These are phyloP conservation scores for Terfezia boudieri DNA, from an alignment of 495 filamentous ascomycete genomes.

Conservation along the genomic window DNA sequence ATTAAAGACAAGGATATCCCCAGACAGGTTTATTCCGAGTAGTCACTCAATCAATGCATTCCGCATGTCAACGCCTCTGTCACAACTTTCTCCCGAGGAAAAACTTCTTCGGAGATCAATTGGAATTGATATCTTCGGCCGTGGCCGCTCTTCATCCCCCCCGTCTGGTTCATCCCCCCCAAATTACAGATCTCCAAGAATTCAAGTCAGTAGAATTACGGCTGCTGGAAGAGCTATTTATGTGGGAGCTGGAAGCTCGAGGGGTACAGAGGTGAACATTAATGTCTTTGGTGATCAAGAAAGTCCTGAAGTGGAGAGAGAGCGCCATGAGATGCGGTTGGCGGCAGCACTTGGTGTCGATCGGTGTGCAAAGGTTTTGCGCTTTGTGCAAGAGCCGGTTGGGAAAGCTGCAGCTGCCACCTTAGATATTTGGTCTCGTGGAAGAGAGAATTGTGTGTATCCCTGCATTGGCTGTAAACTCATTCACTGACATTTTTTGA, in stretches of 20 bases:
- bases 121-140: background rate
- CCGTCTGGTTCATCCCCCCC: background rate
- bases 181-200: background rate
- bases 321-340: conserved; percentile 51
- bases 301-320: conserved; percentile 30
- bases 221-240: background rate
- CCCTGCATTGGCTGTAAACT: background rate
- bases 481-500: conserved; percentile 27
- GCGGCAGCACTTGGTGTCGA: conserved; percentile 74
- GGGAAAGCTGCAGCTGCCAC: background rate
- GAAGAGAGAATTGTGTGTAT: background rate
- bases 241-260: background rate
- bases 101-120: conserved; percentile 11
- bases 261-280: conserved; percentile 8
- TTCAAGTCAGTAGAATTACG: background rate
- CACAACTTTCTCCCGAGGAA: conserved; percentile 13
- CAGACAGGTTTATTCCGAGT: conserved; percentile 15
- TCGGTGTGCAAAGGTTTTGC: conserved; percentile 34
- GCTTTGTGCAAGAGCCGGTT: conserved; percentile 16
- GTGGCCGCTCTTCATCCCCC: background rate
- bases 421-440: background rate
- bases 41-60: conserved; percentile 12
- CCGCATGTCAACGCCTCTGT: conserved; percentile 15
- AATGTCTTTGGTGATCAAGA: conserved; percentile 14
- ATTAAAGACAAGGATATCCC: background rate